A percentile compares a stretch with the other conserved stretches of the same genome.
Evolutionary conservation across 371 early-diverging fungal species (phyloP).

Genomic region (Coemansia sp.): DNA sequence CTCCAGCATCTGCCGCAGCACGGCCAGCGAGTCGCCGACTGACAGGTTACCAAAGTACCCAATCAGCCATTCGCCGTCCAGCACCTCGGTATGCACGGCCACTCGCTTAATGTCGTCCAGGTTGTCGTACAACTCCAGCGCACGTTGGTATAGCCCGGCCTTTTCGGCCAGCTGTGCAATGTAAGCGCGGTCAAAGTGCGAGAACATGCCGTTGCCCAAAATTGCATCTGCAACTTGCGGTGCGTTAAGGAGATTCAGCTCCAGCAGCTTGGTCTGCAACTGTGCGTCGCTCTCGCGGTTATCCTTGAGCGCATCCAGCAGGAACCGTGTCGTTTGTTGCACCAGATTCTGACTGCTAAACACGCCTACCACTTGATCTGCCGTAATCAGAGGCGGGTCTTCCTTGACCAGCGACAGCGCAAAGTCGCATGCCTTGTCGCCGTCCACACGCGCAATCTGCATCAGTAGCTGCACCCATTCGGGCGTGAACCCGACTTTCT

Average conservation of each 20-base stretch:
- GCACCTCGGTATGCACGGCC: constrained; percentile 80
- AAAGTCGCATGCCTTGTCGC: constrained; percentile 93
- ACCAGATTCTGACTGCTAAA: constrained; percentile 91
- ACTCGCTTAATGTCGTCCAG: constrained; percentile 94
- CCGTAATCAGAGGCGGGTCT: constrained; percentile 74
- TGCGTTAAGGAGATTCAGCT: constrained; percentile 94
- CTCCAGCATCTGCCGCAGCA: constrained; percentile 82
- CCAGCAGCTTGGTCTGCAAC: constrained; percentile 93
- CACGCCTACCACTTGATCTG: constrained; percentile 90
- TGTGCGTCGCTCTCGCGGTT: constrained; percentile 87
- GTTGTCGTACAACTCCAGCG: constrained; percentile 95
- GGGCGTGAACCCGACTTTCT: constrained; percentile 90
- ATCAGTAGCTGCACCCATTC: constrained; percentile 88
- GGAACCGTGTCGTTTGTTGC: constrained; percentile 94
- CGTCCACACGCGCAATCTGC: constrained; percentile 85
- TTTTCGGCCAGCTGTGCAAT: constrained; percentile 95
- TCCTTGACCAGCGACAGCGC: constrained; percentile 84
- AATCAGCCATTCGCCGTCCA: constrained; percentile 69
- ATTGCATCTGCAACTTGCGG: constrained; percentile 99
- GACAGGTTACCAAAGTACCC: constrained; percentile 92
- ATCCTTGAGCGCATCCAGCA: constrained; percentile 92
- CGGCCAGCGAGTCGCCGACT: constrained; percentile 91
- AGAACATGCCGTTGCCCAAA: constrained; percentile 90
- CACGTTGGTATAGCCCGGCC: constrained; percentile 94
- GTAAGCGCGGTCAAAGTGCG: constrained; percentile 88